Evolutionary conservation across 2,329 filamentous ascomycete genomes (phyloP).

Genomic region (Arachnomyces sp.): DNA sequence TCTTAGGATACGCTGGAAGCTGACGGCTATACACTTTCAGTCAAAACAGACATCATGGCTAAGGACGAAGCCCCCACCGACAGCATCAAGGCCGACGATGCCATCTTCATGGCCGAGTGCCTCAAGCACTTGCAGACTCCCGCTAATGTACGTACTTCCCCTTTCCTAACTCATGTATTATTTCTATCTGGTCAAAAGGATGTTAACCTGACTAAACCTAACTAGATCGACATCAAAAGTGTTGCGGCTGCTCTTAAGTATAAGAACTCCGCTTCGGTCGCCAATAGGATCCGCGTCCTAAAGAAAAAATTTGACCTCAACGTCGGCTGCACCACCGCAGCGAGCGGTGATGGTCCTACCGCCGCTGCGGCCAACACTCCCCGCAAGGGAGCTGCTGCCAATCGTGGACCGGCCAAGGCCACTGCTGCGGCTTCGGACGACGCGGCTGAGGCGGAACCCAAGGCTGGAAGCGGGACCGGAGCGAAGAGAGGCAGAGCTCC

Average conservation of each 20-base stretch:
- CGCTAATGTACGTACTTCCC: conserved; percentile 8
- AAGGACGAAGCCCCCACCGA: background rate
- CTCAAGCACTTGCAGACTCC: conserved; percentile 15
- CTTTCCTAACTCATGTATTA: background rate
- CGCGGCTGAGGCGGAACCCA: conserved; percentile 2
- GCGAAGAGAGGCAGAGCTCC: background rate
- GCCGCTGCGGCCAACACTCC: conserved; percentile 1
- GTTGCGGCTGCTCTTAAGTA: conserved; percentile 21
- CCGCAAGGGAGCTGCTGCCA: conserved; percentile 16
- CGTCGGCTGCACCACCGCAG: conserved; percentile 11
- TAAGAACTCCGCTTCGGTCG: conserved; percentile 20
- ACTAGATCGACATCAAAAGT: conserved; percentile 20
- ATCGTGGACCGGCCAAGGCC: conserved; percentile 15
- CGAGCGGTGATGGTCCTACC: background rate
- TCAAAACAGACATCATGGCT: no score
- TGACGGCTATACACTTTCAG: no score
- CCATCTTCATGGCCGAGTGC: conserved; percentile 21
- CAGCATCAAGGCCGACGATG: conserved; percentile 9
- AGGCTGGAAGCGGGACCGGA: background rate
- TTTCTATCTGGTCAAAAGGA: background rate
- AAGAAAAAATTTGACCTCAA: conserved; percentile 20
- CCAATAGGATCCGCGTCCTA: conserved; percentile 21
- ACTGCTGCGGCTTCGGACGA: conserved; percentile 6
- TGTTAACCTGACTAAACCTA: background rate
- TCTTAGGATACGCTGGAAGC: no score